Conservation (phyloP, 176 grass and related monocot genomes). For the Urochloa ruziziensis region DNA sequence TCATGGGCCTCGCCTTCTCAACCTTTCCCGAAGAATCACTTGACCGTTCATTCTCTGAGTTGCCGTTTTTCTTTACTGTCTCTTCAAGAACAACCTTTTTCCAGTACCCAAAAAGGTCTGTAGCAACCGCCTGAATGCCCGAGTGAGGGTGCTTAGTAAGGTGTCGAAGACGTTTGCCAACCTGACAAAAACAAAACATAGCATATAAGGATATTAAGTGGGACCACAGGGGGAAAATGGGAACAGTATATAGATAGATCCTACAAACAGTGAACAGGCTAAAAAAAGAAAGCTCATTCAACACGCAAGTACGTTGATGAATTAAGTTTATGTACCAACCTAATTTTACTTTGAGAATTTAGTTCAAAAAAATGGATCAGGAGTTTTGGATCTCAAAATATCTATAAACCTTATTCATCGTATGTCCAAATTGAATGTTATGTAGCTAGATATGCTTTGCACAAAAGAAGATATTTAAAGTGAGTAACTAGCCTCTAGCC, state of each 20-base stretch:
- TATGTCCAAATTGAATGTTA: background rate
- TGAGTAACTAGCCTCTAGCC: background rate
- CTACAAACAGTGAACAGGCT: background rate
- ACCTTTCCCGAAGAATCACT: slow-evolving; percentile 23
- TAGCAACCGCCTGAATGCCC: slow-evolving; percentile 55
- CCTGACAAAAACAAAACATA: slow-evolving; percentile 44
- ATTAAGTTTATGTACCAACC: background rate
- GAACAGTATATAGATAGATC: no score
- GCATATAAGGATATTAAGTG: background rate
- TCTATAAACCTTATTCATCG: background rate
- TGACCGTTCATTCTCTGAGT: slow-evolving; percentile 41
- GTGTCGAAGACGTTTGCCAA: slow-evolving; percentile 73
- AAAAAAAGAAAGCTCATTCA: background rate
- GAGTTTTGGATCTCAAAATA: slow-evolving; percentile 1
- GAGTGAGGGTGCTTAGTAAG: slow-evolving; percentile 81
- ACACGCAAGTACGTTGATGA: background rate
- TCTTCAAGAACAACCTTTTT: slow-evolving; percentile 88
- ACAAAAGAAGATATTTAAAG: background rate
- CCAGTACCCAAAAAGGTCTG: slow-evolving; percentile 74
- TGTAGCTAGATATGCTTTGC: background rate
- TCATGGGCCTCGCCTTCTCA: slow-evolving; percentile 39
- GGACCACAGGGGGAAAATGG: no score
- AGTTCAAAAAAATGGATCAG: background rate
- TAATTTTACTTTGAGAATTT: background rate
- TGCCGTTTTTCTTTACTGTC: slow-evolving; percentile 59